Base-by-base conservation (phyloP, 345 rosid genomes). In the Eucalyptus rudis region DNA sequence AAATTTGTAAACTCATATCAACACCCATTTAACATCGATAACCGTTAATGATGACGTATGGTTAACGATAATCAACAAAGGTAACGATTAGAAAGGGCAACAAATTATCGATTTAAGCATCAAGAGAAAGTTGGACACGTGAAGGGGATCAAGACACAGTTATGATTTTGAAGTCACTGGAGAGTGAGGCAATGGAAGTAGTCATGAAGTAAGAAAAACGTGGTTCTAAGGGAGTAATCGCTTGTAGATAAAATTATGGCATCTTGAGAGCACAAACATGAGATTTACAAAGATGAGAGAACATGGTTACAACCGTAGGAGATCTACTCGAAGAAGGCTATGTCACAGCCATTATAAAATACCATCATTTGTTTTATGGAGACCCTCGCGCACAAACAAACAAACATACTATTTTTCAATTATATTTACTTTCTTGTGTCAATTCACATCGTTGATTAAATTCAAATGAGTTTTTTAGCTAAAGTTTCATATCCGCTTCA, bases 191-290 rank as follows among this genome's bases (percentile, higher is more conserved):
- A 56, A 56, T 56, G 29, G 62, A 56, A 9, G 12, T 56, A 3
- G 12, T 51, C 20, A 51, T 22, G 29, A 56, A 4, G 62, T 56
- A 22, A 22, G 13, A 13, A 56, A 20, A 22, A 56, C 13, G 6
- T 9, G 13, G 62, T 56, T 56, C 5, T 22, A 56, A 24, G 3
- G 3, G 62, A 56, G 62, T 10, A 56, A 56, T 13, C 27, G 3
- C 62, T 56, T 56, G 13, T 20, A 10, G 13, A 56, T 9, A 56
- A 56, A 56, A 22, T 56, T 9, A 56, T 56, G 12, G 12, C 27
- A 54, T 56, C 62, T 22, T 22, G 62, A 3, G 27, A 22, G 11
- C 29, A 56, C 6, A 1, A 1, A 56, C 29, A 2, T 0, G 1
- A 56, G 1, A 24, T 22, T 22, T 56, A 22, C 62, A 20, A 10